Base-by-base conservation (phyloP, 1,284 basidiomycete genomes). In the Ustilago bromivora region DNA sequence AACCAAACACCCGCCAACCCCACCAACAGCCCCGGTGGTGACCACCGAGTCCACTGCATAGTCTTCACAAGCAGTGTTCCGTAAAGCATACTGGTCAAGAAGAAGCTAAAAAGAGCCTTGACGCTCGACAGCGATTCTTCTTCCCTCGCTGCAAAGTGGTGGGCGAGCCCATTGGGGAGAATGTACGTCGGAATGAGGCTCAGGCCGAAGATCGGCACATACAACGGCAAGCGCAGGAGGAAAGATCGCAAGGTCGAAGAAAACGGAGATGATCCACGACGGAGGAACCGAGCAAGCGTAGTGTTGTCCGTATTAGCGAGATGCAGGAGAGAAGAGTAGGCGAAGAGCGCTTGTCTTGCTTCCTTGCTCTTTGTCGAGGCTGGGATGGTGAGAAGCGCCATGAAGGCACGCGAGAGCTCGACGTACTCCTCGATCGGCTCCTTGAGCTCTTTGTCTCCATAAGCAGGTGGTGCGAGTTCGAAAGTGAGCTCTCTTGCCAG, bases 401-500 rank as follows among this genome's bases (percentile, higher is more conserved):
- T 43, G 4, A 77, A 34, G 1, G 59, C 52, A 2, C 71, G 31
- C 0, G 69, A 76, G 17, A 76, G 41, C 6, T 61, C 54, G n/a
- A 76, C 69, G 46, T 67, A 71, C 13, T 69, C 31, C 7, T 47
- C 36, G 23, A 78, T 78, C 9, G 49, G 49, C 13, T 51, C 49
- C 13, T 32, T 51, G 41, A 52, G 4, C 64, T 58, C 13, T 19
- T 57, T 17, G 54, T 53, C 35, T 19, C 38, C 56, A 12, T 57
- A 31, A 34, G 53, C 10, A 9, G 19, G 13, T n/a, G 57, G 57
- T 34, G 23, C 1, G 19, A 67, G 35, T 19, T 72, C 57, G 93
- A 94, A 98, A 31, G 98, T 88, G 52, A 98, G 88, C 85, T 97
- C 93, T 61, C 93, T 89, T 7, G 95, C 94, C 91, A 96, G 94